Base-by-base conservation (phyloP, 2,329 filamentous ascomycete species). In the Aspergillus pseudoglaucus region DNA sequence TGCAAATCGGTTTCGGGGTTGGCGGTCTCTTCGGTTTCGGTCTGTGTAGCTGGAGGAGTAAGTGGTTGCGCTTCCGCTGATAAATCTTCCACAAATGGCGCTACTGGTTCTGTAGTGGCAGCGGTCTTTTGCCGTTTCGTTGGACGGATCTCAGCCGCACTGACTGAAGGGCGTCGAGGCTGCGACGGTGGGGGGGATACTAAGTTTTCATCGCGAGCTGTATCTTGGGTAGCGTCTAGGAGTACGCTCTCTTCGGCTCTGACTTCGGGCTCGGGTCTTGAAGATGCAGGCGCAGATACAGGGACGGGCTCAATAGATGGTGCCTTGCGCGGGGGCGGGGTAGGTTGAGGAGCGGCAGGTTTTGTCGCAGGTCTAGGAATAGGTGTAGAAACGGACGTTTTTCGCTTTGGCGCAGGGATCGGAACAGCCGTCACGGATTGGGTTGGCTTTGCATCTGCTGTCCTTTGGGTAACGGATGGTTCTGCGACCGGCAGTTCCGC, bases 371-470 rank as follows among this genome's bases (percentile, higher is more conserved):
- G 33, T 43, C 35, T 22, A 37, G 38, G 20, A n/a, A 43, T 23
- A n/a, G 58, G 47, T 32, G 50, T 48, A n/a, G 57, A 49, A 6
- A 62, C 38, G 17, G 63, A 60, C 10, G 55, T 47, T 42, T 60
- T 65, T 25, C 55, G 58, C 39, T 63, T 60, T 1, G 64, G 58
- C 3, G 23, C 51, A 44, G 64, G 60, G 17, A 65, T 59, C 7
- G 64, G 53, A 48, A 62, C 59, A 6, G 60, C 42, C 14, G 57
- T 57, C 27, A 54, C 43, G 42, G 52, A 46, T 35, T 47, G 45
- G 12, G 47, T 33, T 23, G 46, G 30, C 8, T 47, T 41, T 5
- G 44, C 39, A 39, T 39, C 15, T 18, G 15, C n/a, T 10, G 37
- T 20, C 18, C 40, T 42, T 14, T 47, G 46, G 8, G 47, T 40